These are phyloP conservation scores for Gleditsia sinensis DNA, from an alignment of 306 rosid genomes.

Conservation along the genomic window DNA sequence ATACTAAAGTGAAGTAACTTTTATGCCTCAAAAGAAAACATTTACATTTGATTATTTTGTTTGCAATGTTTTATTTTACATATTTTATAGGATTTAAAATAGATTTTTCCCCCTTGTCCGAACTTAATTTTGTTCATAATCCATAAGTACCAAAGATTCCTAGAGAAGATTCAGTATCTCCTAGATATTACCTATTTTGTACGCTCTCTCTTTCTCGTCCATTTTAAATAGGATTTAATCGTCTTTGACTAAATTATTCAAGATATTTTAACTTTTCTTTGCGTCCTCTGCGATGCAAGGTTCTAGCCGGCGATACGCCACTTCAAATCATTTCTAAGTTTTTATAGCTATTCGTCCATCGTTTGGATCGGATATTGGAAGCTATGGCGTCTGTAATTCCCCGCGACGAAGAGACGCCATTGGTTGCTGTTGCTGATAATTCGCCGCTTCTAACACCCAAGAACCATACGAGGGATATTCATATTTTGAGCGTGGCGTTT, in stretches of 20 bases:
- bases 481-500: slow-evolving; percentile 68
- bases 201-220: not conserved
- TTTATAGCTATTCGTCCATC: slow-evolving; percentile 14
- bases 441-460: slow-evolving; percentile 22
- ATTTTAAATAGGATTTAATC: slow-evolving; percentile 27
- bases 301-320: slow-evolving; percentile 55
- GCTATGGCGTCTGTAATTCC: slow-evolving; percentile 1
- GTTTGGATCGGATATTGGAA: not conserved
- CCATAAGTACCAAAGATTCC: no score
- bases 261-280: not conserved
- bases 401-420: slow-evolving; percentile 10
- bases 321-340: slow-evolving; percentile 8
- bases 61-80: no score
- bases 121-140: no score
- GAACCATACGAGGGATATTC: slow-evolving; percentile 63
- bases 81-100: no score
- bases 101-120: no score
- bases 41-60: no score
- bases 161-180: slow-evolving; percentile 29
- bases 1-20: no score
- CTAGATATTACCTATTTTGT: not conserved
- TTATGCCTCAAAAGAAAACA: no score
- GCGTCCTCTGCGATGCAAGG: slow-evolving; percentile 39
- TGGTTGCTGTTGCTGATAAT: slow-evolving; percentile 4
- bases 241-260: not conserved